These are phyloP conservation scores for Spiraea crenata DNA, from an alignment of 331 rosid species.

Conservation along the genomic window DNA sequence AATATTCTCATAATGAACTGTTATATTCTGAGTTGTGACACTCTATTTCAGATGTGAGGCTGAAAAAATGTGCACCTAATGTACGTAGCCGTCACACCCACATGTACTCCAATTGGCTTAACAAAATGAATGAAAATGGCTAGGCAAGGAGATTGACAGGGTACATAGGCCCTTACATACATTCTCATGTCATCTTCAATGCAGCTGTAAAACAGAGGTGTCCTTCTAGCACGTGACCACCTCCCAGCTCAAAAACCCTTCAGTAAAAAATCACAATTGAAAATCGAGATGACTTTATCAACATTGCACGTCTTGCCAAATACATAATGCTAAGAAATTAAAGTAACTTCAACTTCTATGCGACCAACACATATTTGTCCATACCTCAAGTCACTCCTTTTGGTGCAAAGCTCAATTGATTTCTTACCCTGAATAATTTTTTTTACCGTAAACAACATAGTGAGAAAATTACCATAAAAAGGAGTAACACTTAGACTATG, in stretches of 20 bases:
- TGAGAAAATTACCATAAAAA: background rate
- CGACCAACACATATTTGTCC: no score
- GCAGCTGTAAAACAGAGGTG: slow-evolving; percentile 11
- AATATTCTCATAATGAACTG: no score
- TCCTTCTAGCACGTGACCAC: background rate
- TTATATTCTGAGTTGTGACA: no score
- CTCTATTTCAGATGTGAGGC: no score
- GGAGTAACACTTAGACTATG: no score
- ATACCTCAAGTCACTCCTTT: background rate
- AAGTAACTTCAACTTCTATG: background rate
- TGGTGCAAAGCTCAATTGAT: background rate
- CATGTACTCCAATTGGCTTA: background rate
- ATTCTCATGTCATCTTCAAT: slow-evolving; percentile 15
- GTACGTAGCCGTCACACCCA: background rate
- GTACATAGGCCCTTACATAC: background rate
- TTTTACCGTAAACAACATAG: background rate
- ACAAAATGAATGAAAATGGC: background rate
- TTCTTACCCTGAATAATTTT: no score
- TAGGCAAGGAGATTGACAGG: background rate
- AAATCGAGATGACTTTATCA: no score
- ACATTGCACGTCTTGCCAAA: no score
- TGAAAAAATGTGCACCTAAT: no score
- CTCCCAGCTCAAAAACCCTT: background rate
- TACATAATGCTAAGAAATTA: background rate
- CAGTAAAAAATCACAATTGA: no score